Base-by-base conservation (phyloP, 345 rosid genomes). In the Citrus sp. region DNA sequence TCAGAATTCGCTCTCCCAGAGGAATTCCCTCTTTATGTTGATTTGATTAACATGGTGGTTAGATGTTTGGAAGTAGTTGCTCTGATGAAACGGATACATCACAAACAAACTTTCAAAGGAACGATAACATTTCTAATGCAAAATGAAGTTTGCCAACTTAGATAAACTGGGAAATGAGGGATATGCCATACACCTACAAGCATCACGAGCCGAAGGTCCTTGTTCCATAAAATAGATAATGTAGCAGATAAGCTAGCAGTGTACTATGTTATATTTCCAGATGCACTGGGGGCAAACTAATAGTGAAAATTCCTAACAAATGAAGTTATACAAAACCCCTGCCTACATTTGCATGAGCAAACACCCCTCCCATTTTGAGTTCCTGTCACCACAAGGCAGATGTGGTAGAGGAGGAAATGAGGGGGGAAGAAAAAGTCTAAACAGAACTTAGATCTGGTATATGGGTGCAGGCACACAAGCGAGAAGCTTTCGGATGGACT, bases 281-380 rank as follows among this genome's bases (percentile, higher is more conserved):
- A 72, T 56, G 10, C 46, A 34, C 74, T 6, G 30, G 24, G 7
- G n/a, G 38, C 42, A 40, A 74, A 74, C 32, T 62, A 27, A 19
- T 9, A 32, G 42, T 32, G 32, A 37, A 16, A 34, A 55, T 30
- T 64, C 38, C 60, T 32, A 64, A 75, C 46, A 49, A 27, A 64
- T 30, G 0, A 12, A 24, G 34, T 49, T n/a, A 49, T n/a, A 34
- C 63, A 75, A 75, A 4, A 62, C 25, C 64, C 64, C 37, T 3
- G 64, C 64, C 78, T n/a, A 51, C 71, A 66, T 66, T 76, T 54
- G 38, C 58, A 56, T 61, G 40, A 42, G 28, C 37, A 38, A 60
- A 7, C 55, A 60, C 18, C 34, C 54, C 9, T 14, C 10, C 76
- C 55, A 4, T 25, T 9, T 24, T 58, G 37, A 60, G 6, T 58